These are phyloP conservation scores for Blepharisma japonicum DNA, from an alignment of 73 alveolate genomes.

Conservation along the genomic window DNA sequence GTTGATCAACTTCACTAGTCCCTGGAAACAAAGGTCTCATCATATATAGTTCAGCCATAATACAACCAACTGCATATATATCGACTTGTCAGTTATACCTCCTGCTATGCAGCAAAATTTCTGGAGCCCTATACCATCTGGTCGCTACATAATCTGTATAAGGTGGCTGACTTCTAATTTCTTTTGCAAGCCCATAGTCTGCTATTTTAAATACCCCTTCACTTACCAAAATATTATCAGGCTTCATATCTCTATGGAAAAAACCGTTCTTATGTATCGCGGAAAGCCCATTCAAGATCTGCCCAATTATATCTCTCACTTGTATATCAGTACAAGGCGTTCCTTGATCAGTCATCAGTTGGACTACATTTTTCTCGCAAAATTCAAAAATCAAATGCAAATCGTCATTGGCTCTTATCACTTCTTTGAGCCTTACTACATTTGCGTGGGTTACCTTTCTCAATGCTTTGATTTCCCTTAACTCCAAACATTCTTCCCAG, in stretches of 20 bases:
- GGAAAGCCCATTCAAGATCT: constrained; percentile 90
- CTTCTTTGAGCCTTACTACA: constrained; percentile 90
- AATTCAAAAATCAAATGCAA: constrained; percentile 90
- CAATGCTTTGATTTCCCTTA: constrained; percentile 92
- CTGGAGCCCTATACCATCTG: constrained; percentile 99
- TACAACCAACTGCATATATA: constrained; percentile 96
- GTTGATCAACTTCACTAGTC: constrained; percentile 82
- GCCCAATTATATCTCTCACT: constrained; percentile 74
- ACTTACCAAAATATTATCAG: constrained; percentile 72
- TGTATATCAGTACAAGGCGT: constrained; percentile 72
- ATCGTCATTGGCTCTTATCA: constrained; percentile 79
- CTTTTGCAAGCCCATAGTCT: constrained; percentile 98
- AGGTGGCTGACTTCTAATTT: constrained; percentile 91
- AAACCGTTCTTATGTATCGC: constrained; percentile 92
- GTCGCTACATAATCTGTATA: constrained; percentile 97
- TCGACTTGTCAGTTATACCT: constrained; percentile 95
- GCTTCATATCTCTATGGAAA: constrained; percentile 94
- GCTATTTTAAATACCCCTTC: constrained; percentile 93
- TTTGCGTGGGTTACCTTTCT: constrained; percentile 89
- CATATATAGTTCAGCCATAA: constrained; percentile 96
- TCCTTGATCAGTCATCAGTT: constrained; percentile 59
- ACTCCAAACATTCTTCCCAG: constrained; percentile 95
- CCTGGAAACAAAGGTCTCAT: constrained; percentile 96
- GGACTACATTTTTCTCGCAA: constrained; percentile 75
- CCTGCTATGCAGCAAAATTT: constrained; percentile 80